Evolutionary conservation across 306 rosid species (phyloP).

Genomic region (Parietaria judaica): DNA sequence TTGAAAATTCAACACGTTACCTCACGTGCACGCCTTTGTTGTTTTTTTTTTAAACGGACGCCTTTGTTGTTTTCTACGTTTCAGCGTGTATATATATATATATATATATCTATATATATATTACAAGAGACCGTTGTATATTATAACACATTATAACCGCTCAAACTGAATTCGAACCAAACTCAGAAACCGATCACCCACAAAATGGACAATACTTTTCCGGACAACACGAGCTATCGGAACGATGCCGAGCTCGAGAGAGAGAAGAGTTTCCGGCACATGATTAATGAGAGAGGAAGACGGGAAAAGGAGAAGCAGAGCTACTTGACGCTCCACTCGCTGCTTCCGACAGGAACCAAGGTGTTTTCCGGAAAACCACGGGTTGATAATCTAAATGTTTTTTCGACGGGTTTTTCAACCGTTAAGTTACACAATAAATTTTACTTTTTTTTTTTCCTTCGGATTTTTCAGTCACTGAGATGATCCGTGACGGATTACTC

Average conservation of each 20-base stretch:
- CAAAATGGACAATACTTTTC: conserved; percentile 32
- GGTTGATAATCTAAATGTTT: background rate
- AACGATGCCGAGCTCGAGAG: conserved; percentile 21
- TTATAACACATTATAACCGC: background rate
- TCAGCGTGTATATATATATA: too few relatives aligned
- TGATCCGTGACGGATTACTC: too few relatives aligned
- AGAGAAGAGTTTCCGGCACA: conserved; percentile 46
- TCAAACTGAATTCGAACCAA: conserved; percentile 7
- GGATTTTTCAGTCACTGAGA: too few relatives aligned
- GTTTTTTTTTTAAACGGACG: too few relatives aligned
- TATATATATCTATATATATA: too few relatives aligned
- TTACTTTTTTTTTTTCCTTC: background rate
- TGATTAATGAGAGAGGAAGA: conserved; percentile 65
- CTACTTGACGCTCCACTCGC: conserved; percentile 44
- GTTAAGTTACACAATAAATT: too few relatives aligned
- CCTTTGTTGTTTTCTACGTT: conserved; percentile 14
- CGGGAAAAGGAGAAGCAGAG: conserved; percentile 54
- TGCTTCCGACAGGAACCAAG: conserved; percentile 60
- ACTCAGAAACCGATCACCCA: background rate
- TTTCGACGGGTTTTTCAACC: too few relatives aligned
- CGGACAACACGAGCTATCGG: conserved; percentile 19
- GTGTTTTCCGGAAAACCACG: conserved; percentile 13
- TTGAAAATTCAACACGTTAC: too few relatives aligned
- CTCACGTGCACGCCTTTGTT: conserved; percentile 25
- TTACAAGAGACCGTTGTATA: background rate